Percentiles rank a stretch among this genome's conserved stretches.
phyloP scores from a whole-genome alignment of 441 rosid genomes.

The Jatropha podagrica region DNA sequence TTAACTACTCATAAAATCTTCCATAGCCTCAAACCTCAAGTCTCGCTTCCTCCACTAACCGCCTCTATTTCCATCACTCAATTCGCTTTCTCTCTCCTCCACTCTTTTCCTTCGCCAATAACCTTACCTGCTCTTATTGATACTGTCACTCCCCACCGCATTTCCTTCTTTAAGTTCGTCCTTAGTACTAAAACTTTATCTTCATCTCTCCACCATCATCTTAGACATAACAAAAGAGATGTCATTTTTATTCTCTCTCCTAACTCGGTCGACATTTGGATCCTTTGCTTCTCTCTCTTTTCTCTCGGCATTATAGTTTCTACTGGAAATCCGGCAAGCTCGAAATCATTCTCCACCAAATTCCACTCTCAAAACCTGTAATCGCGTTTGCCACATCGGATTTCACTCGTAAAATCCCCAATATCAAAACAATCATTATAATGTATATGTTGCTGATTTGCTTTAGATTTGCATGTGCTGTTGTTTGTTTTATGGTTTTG shows the following conservation, averaged over 20 bases:
- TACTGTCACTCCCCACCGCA: constrained; percentile 32
- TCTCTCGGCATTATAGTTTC: constrained; percentile 59
- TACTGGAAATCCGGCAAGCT: constrained; percentile 47
- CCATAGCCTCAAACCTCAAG: constrained; percentile 41
- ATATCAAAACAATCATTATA: constrained; percentile 22
- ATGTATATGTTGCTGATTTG: too few species aligned
- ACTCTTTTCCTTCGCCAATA: constrained; percentile 38
- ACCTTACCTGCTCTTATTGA: constrained; percentile 39
- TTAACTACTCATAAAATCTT: too few species aligned
- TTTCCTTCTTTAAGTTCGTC: constrained; percentile 41
- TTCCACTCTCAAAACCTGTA: constrained; percentile 46
- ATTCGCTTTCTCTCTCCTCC: constrained; percentile 38
- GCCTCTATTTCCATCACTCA: constrained; percentile 36
- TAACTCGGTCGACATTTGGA: constrained; percentile 43
- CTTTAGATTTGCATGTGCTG: too few species aligned
- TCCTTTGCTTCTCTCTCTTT: constrained; percentile 52
- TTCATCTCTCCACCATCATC: constrained; percentile 31
- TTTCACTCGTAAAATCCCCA: constrained; percentile 38
- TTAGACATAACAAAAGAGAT: constrained; percentile 43
- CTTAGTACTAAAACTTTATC: constrained; percentile 31
- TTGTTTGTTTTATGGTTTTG: too few species aligned
- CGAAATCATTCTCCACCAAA: constrained; percentile 35
- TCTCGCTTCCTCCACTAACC: constrained; percentile 36
- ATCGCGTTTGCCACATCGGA: constrained; percentile 45
- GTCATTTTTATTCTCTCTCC: constrained; percentile 44